These are phyloP conservation scores for Fraxinus dipetala DNA, from an alignment of 305 asterid genomes.

Conservation along the genomic window DNA sequence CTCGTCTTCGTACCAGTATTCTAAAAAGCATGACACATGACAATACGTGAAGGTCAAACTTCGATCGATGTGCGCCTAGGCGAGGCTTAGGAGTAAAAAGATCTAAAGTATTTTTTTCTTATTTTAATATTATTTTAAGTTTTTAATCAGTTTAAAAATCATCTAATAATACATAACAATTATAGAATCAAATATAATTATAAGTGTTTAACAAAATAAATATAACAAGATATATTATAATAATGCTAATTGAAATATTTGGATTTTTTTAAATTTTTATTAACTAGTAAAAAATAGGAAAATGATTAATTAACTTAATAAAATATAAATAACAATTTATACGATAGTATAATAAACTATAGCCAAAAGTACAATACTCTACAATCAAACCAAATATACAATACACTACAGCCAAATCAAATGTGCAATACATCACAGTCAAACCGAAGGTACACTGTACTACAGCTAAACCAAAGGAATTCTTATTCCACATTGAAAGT, in stretches of 20 bases:
- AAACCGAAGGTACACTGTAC: neutral
- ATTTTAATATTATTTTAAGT: too few species aligned
- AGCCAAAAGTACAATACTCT: neutral
- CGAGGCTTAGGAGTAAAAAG: neutral
- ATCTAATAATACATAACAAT: neutral
- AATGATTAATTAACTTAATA: neutral
- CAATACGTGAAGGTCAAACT: neutral
- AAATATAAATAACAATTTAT: neutral
- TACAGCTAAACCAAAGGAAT: too few species aligned
- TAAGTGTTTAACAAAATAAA: neutral
- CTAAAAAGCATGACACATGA: too few species aligned
- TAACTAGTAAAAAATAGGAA: neutral
- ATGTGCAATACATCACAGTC: too few species aligned
- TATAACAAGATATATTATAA: neutral
- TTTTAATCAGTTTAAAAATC: neutral
- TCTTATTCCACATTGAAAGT: neutral
- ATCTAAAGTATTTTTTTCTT: neutral
- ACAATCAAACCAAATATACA: neutral
- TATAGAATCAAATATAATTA: neutral
- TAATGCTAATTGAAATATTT: neutral
- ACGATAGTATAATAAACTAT: neutral
- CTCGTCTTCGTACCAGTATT: too few species aligned
- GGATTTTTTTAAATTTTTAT: neutral
- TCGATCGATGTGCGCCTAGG: neutral
- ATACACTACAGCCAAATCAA: too few species aligned